Evolutionary conservation across 2,329 filamentous ascomycete species (phyloP).

Genomic region (Pleoardoris graminearum): DNA sequence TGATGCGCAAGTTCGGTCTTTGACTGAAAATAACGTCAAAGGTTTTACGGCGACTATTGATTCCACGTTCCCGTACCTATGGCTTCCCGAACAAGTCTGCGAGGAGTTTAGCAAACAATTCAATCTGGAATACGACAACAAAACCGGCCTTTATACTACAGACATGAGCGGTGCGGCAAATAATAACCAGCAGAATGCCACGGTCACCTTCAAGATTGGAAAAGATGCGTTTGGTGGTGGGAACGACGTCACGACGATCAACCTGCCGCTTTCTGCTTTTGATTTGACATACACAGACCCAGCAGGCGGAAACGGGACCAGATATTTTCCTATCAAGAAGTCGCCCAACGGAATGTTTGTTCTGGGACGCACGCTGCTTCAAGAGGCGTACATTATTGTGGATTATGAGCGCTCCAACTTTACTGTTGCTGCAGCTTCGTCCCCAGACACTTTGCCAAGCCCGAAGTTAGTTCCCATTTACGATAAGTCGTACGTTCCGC

Average conservation of each 20-base stretch:
- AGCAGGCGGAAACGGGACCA: conserved; percentile 13
- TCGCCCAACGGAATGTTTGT: conserved; percentile 28
- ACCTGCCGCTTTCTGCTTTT: conserved; percentile 37
- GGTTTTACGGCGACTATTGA: conserved; percentile 43
- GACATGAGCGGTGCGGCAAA: conserved; percentile 27
- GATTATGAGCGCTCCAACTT: conserved; percentile 44
- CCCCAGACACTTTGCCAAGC: conserved; percentile 24
- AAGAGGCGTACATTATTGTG: conserved; percentile 44
- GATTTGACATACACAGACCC: conserved; percentile 19
- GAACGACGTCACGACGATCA: conserved; percentile 22
- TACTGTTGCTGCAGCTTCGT: conserved; percentile 33
- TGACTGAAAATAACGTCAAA: conserved; percentile 6
- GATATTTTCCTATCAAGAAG: conserved; percentile 40
- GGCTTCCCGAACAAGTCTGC: conserved; percentile 41
- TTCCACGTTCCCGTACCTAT: conserved; percentile 44
- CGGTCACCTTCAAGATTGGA: conserved; percentile 31
- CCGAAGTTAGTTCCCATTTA: conserved; percentile 30
- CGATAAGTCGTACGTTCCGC: conserved; percentile 20
- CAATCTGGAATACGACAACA: conserved; percentile 38
- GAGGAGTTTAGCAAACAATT: conserved; percentile 43
- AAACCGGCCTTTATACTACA: conserved; percentile 40
- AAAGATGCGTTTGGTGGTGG: conserved; percentile 9
- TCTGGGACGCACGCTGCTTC: conserved; percentile 42
- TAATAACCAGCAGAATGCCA: conserved; percentile 32
- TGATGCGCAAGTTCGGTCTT: conserved; percentile 15